These are phyloP conservation scores for Theobroma cacao DNA, from an alignment of 345 rosid genomes.

Conservation along the genomic window DNA sequence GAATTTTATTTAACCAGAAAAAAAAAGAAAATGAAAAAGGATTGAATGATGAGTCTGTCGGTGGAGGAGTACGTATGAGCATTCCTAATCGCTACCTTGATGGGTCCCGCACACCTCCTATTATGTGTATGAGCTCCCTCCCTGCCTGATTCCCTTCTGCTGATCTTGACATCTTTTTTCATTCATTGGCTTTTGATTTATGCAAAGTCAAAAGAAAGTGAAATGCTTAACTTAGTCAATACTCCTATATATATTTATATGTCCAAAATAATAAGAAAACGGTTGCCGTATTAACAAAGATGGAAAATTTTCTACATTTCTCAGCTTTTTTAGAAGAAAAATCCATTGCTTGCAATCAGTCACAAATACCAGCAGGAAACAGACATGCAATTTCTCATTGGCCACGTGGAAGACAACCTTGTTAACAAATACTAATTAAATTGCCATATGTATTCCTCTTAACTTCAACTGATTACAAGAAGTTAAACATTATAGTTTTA, in stretches of 20 bases:
- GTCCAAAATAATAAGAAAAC: not conserved
- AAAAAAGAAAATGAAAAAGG: not conserved
- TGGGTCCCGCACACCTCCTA: not conserved
- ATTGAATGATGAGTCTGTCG: not conserved
- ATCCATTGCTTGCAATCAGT: not conserved
- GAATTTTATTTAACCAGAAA: too few relatives aligned
- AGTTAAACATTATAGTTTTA: too few relatives aligned
- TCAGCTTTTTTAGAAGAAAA: not conserved
- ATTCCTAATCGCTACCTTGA: not conserved
- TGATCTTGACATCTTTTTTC: not conserved
- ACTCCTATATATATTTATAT: not conserved
- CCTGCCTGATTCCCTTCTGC: not conserved
- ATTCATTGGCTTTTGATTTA: not conserved
- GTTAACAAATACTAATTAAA: too few relatives aligned
- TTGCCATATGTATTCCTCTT: too few relatives aligned
- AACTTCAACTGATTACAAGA: too few relatives aligned
- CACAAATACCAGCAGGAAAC: not conserved
- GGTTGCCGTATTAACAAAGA: not conserved
- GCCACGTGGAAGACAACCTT: too few relatives aligned
- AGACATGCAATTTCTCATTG: too few relatives aligned
- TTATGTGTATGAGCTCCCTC: not conserved
- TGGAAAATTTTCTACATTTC: not conserved
- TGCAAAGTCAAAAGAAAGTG: slow-evolving; percentile 17
- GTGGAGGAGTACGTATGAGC: slow-evolving; percentile 8
- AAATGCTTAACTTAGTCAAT: not conserved